phyloP scores from a whole-genome alignment of 495 filamentous ascomycete genomes.

The Talaromyces thailandensis region DNA sequence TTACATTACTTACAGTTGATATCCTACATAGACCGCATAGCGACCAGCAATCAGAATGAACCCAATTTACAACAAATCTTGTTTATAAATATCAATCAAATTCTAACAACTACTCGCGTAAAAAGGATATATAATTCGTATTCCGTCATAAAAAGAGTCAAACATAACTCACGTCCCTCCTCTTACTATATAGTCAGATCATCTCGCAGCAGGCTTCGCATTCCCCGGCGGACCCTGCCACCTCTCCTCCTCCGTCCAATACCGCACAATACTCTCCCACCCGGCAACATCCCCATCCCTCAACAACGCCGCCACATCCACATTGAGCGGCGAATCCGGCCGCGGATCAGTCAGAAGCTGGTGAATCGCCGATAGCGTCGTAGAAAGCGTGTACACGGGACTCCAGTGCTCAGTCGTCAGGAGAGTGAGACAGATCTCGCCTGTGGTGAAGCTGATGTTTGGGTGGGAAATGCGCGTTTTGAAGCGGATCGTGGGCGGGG shows the following conservation, averaged over 20 bases:
- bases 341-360: constrained; percentile 69
- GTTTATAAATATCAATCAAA: neutral
- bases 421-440: constrained; percentile 90
- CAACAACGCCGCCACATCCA: constrained; percentile 75
- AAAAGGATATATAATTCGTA: constrained; percentile 1
- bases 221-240: constrained; percentile 19
- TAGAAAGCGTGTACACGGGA: constrained; percentile 70
- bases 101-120: neutral
- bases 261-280: constrained; percentile 73
- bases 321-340: constrained; percentile 77
- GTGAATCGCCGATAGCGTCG: constrained; percentile 68
- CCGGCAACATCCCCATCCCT: constrained; percentile 67
- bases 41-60: neutral
- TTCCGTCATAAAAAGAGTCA: neutral
- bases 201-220: constrained; percentile 3
- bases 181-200: neutral
- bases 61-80: neutral
- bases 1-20: neutral
- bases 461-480: constrained; percentile 76
- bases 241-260: constrained; percentile 54
- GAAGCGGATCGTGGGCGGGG: constrained; percentile 71
- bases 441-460: constrained; percentile 70
- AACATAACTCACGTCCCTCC: neutral
- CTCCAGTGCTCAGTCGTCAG: constrained; percentile 72
- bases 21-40: neutral